Conservation (phyloP, 2,329 filamentous ascomycete species). For the Penicillium hesseltinei region DNA sequence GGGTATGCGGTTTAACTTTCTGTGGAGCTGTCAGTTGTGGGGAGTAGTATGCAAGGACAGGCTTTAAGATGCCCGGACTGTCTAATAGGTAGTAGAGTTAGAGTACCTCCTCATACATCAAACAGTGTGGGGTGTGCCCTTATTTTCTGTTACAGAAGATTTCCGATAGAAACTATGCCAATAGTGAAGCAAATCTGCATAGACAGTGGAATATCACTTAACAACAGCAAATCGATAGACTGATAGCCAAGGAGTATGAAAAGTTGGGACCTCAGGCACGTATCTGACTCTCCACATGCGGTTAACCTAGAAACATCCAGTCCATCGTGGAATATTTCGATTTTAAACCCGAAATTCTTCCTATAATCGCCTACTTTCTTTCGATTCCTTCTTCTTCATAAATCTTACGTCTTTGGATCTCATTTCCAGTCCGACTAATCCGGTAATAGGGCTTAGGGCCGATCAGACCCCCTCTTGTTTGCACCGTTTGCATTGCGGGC, state of each 20-base stretch:
- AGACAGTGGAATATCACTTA: background rate
- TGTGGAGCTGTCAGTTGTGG: background rate
- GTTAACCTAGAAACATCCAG: background rate
- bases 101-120: background rate
- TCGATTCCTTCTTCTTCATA: background rate
- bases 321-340: background rate
- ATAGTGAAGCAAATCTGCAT: background rate
- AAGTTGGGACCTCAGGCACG: background rate
- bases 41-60: background rate
- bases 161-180: too few relatives aligned
- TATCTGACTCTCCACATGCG: background rate
- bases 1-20: background rate
- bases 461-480: conserved; percentile 26
- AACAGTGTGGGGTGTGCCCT: background rate
- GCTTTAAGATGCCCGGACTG: background rate
- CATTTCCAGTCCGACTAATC: background rate
- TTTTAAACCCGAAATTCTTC: background rate
- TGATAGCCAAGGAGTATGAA: background rate
- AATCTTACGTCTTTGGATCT: background rate
- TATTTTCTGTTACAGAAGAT: too few relatives aligned
- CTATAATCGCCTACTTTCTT: background rate
- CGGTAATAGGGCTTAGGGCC: conserved; percentile 19
- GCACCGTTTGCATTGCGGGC: conserved; percentile 27
- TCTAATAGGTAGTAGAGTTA: background rate
- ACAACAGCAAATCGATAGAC: background rate